Evolutionary conservation across 2,329 filamentous ascomycete species (phyloP).

Genomic region (Rutstroemia sp.): DNA sequence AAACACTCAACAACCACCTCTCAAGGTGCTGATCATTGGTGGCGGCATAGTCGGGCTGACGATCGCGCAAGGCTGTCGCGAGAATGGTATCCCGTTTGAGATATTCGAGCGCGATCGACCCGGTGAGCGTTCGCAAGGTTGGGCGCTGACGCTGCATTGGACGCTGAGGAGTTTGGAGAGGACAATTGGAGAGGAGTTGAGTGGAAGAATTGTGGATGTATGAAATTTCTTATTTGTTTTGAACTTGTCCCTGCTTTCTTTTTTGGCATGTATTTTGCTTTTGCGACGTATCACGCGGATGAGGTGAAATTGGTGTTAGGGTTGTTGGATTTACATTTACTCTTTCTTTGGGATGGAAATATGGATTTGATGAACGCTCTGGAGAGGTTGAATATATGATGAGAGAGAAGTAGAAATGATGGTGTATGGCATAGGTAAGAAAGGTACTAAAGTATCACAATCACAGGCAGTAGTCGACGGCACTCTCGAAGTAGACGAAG

Average conservation of each 20-base stretch:
- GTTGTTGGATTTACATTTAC: no score
- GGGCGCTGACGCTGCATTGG: constrained; percentile 56
- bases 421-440: no score
- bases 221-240: neutral
- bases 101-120: constrained; percentile 30
- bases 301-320: no score
- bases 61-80: constrained; percentile 7
- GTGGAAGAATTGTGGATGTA: constrained; percentile 17
- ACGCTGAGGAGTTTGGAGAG: constrained; percentile 33
- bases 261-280: neutral
- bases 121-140: constrained; percentile 38
- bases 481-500: constrained; percentile 32
- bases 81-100: constrained; percentile 8
- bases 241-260: neutral
- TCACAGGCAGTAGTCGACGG: constrained; percentile 18
- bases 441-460: neutral
- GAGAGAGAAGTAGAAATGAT: neutral
- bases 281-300: neutral
- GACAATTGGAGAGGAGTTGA: constrained; percentile 19
- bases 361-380: no score
- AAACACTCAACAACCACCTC: neutral
- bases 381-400: neutral
- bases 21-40: constrained; percentile 7
- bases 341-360: no score
- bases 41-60: constrained; percentile 10